Evolutionary conservation across 805 yeast species (phyloP), one percentile per base, ranked within the genome.

Genomic region (Candida broadrunensis): DNA sequence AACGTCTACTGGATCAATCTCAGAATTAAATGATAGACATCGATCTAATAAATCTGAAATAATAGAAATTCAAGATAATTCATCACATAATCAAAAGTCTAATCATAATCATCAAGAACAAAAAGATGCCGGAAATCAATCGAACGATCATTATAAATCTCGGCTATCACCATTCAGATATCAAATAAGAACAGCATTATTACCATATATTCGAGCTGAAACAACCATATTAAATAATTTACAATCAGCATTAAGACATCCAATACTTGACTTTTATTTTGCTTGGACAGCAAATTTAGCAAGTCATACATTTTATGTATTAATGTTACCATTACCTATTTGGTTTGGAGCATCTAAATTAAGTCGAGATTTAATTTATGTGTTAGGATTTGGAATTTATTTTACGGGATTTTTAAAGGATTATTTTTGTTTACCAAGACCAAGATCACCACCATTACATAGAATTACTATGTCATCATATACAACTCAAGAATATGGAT

Each of bases 401-500:
- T 42, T 81, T 39, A 74, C 86, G 2, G 98, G 98, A 2, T 72
- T 69, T 45, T 60, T 85, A 39, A 91, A 91, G 58, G 99, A 91
- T 59, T 83, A 73, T 50, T 71, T 89, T 52, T 91, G 98, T 55
- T 69, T 91, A 37, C 99, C 99, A 16, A 72, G 99, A 45, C 99
- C 99, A 1, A 65, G 79, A 44, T 83, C 96, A 2, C 98, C 99
- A 1, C 98, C 99, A 0, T 62, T 91, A 32, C 87, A 83, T 55
- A 73, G 99, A 52, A 81, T 91, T 50, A 89, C 98, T 8, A 76
- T 91, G 80, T 82, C 90, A 43, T 83, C 85, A n/a, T 87, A 88
- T 49, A 93, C 98, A 0, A 78, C 95, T 2, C 80, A 84, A 52
- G 99, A 91, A 60, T 91, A 91, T 60, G 99, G 99, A 3, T 88